Base-by-base conservation (phyloP, 2,329 filamentous ascomycete species). In the Sporothrix brunneoviolacea region DNA sequence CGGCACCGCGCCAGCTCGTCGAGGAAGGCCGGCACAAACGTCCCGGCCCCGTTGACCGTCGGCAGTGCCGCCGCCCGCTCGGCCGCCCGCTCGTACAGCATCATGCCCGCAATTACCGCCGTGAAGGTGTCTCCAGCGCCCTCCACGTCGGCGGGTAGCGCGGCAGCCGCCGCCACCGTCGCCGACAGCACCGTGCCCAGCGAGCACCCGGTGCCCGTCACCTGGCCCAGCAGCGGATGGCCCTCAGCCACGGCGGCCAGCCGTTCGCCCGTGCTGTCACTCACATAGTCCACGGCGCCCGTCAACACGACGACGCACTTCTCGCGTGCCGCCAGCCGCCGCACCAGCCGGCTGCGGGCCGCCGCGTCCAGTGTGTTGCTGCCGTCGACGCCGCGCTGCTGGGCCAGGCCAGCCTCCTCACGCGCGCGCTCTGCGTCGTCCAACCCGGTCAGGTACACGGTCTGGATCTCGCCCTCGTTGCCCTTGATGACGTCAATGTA, bases 401-500 rank as follows among this genome's bases (percentile, higher is more conserved):
- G 79, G 2, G 72, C 54, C 12, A 50, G 28, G 41, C 36, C 53
- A 50, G 36, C 54, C 58, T 39, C 55, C 62, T 55, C 48, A 12
- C 24, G 24, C 9, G 15, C 37, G n/a, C 38, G 42, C 9, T 48
- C 52, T 3, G 55, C 50, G 32, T 46, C 48, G 15, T 28, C 18
- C 10, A 21, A 64, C 68, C 47, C 45, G 38, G 76, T 72, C 37
- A 84, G 85, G 35, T 77, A 79, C 0, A 91, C 82, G 3, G 86
- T 83, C 42, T 78, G 74, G 54, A 97, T 90, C 66, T 97, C 93
- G 48, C 85, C 82, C 64, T 94, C 88, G 67, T 97, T 97, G 43
- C 91, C 91, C 65, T 97, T 97, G 68, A 97, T 91, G 37, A 96
- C 74, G 65, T 88, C 82, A 60, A 95, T 87, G 65, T 88, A 88